Conservation (phyloP, 2,329 filamentous ascomycete genomes). For the Ophiostoma fasciatum region DNA sequence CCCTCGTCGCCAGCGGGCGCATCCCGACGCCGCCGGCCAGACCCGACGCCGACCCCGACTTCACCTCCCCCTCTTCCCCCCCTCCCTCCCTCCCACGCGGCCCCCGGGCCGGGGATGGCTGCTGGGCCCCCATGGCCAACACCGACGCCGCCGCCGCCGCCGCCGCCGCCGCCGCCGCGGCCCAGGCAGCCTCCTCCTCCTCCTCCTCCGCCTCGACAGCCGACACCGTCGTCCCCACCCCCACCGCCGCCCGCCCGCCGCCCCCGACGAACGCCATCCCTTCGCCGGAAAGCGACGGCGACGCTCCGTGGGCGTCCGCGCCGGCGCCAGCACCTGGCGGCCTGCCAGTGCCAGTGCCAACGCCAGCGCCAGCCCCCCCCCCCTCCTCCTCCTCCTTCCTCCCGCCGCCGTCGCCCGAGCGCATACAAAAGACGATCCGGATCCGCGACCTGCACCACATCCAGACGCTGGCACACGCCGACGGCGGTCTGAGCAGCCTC, state of each 20-base stretch:
- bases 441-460: constrained; percentile 86
- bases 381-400: background rate
- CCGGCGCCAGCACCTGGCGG: too few species aligned
- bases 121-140: background rate
- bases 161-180: too few species aligned
- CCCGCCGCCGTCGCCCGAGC: constrained; percentile 16
- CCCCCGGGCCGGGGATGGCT: constrained; percentile 11
- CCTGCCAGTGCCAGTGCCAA: too few species aligned
- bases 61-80: constrained; percentile 19
- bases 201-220: constrained; percentile 14
- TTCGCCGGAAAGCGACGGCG: constrained; percentile 22
- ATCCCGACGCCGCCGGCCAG: constrained; percentile 21
- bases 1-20: constrained; percentile 5
- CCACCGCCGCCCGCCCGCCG: constrained; percentile 3
- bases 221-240: constrained; percentile 12
- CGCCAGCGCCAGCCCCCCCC: background rate
- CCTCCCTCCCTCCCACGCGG: constrained; percentile 15
- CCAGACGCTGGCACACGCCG: constrained; percentile 57
- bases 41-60: constrained; percentile 29
- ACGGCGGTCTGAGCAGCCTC: too few species aligned
- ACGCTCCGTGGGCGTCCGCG: too few species aligned
- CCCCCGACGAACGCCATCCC: constrained; percentile 16
- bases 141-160: constrained; percentile 9
- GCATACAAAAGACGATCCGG: constrained; percentile 47
- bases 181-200: constrained; percentile 3